A percentile compares a stretch with the other conserved stretches of the same genome.
Conservation (phyloP, 2,329 filamentous ascomycete genomes). For the Fusarium coicis region DNA sequence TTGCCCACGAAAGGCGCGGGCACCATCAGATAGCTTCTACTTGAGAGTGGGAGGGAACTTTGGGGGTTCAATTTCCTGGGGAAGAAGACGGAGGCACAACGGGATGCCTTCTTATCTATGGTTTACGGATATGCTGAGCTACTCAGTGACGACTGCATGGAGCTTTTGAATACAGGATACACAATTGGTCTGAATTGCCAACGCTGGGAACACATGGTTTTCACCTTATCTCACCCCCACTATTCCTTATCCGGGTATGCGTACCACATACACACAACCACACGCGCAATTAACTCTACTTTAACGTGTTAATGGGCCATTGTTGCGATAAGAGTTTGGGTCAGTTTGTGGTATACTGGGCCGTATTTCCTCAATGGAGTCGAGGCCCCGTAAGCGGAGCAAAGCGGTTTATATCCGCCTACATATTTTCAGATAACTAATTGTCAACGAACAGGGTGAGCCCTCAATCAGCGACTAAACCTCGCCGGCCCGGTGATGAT, state of each 20-base stretch:
- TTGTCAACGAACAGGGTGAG: conserved; percentile 1
- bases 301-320: conserved; percentile 9
- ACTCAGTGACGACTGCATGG: not conserved
- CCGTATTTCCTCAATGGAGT: not conserved
- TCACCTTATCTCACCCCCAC: conserved; percentile 22
- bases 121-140: conserved; percentile 1
- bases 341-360: conserved; percentile 5
- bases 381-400: conserved; percentile 27
- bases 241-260: conserved; percentile 28
- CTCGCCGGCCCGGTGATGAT: conserved; percentile 39
- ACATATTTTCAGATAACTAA: conserved; percentile 11
- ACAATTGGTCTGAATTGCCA: conserved; percentile 23
- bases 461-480: conserved; percentile 33
- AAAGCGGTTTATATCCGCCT: conserved; percentile 17
- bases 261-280: conserved; percentile 3
- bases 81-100: conserved; percentile 7
- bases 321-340: conserved; percentile 22
- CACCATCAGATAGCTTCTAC: conserved; percentile 33
- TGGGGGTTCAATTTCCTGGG: conserved; percentile 24
- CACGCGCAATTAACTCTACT: conserved; percentile 29
- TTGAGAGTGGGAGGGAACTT: conserved; percentile 34
- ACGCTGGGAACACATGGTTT: not conserved
- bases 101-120: conserved; percentile 30
- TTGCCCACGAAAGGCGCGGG: conserved; percentile 31
- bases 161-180: conserved; percentile 20